phyloP scores from a whole-genome alignment of 306 rosid species.

The Cucurbita maxima region DNA sequence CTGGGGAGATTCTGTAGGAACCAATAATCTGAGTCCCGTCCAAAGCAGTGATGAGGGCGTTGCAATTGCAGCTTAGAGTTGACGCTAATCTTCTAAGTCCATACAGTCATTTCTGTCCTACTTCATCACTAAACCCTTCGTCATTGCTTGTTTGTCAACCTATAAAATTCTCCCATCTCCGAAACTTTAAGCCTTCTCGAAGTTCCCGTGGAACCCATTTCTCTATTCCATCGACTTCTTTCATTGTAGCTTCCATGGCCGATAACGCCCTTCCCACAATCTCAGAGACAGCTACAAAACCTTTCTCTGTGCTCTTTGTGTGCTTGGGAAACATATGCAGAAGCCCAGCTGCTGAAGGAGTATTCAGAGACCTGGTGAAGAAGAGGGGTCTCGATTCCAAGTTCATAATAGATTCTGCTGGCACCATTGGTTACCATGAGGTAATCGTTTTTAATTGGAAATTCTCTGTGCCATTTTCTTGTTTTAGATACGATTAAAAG shows the following conservation, averaged over 20 bases:
- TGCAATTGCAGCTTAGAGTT: background rate
- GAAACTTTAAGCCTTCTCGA: background rate
- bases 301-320: slow-evolving; percentile 61
- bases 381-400: slow-evolving; percentile 45
- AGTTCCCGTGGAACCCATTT: slow-evolving; percentile 10
- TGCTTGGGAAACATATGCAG: slow-evolving; percentile 87
- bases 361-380: slow-evolving; percentile 60
- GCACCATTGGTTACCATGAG: slow-evolving; percentile 77
- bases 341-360: slow-evolving; percentile 95
- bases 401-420: slow-evolving; percentile 66
- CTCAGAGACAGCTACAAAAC: slow-evolving; percentile 23
- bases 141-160: slow-evolving; percentile 13
- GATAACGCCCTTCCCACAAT: slow-evolving; percentile 24
- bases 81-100: slow-evolving; percentile 22
- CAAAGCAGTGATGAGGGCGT: background rate
- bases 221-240: slow-evolving; percentile 17
- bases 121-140: background rate
- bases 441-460: slow-evolving; percentile 13
- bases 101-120: slow-evolving; percentile 27
- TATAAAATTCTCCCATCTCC: slow-evolving; percentile 11
- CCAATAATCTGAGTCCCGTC: background rate
- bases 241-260: slow-evolving; percentile 40
- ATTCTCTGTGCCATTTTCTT: background rate
- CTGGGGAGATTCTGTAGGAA: background rate
- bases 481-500: background rate